phyloP scores from a whole-genome alignment of 2,329 filamentous ascomycete species.

The Thelonectria discophora region DNA sequence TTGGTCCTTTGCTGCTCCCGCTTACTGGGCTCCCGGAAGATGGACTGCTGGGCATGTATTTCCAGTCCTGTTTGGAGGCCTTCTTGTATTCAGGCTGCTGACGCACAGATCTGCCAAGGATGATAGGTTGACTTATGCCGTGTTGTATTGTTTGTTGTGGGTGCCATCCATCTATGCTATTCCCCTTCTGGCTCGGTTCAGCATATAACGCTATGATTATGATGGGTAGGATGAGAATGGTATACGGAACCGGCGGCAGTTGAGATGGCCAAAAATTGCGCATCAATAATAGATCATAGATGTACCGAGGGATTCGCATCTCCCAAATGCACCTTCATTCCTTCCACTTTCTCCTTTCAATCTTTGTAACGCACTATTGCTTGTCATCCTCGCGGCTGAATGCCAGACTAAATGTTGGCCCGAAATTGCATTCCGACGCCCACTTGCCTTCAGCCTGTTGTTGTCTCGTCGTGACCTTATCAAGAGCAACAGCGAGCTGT shows the following conservation, averaged over 20 bases:
- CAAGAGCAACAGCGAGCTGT: conserved; percentile 7
- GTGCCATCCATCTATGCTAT: background rate
- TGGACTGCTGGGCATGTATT: background rate
- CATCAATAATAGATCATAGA: too few relatives aligned
- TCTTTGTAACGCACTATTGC: too few relatives aligned
- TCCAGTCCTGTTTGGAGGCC: background rate
- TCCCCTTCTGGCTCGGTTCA: background rate
- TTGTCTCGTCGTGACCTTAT: conserved; percentile 11
- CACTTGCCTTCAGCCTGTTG: background rate
- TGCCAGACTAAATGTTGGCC: conserved; percentile 16
- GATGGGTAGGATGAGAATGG: too few relatives aligned
- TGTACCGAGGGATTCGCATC: too few relatives aligned
- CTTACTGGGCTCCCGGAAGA: background rate
- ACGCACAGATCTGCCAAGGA: background rate
- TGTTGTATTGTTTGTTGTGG: background rate
- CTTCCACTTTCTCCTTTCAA: too few relatives aligned
- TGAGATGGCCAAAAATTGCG: too few relatives aligned
- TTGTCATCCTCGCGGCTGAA: background rate
- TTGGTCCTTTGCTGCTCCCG: background rate
- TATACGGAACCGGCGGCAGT: too few relatives aligned
- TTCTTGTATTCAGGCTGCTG: background rate
- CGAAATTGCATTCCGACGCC: conserved; percentile 8
- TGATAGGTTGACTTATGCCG: background rate
- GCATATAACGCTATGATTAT: too few relatives aligned
- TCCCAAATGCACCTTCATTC: too few relatives aligned